A percentile compares a stretch with the other conserved stretches of the same genome.
phyloP scores from a whole-genome alignment of 305 asterid genomes.

The Solanum hybrid region DNA sequence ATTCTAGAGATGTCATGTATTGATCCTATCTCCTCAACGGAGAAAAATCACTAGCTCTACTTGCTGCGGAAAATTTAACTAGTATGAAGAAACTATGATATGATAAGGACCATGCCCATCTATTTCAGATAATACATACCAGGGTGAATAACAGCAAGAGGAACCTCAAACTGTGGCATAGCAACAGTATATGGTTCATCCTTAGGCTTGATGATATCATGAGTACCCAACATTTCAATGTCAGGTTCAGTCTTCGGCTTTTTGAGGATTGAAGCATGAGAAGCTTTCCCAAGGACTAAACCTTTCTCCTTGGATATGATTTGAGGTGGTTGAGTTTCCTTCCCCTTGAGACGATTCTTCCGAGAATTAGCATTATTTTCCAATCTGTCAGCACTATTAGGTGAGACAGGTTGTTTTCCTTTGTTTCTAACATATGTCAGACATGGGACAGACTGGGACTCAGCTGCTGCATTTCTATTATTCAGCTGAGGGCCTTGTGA shows the following conservation, averaged over 20 bases:
- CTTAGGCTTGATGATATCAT: constrained; percentile 28
- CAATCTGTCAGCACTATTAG: constrained; percentile 17
- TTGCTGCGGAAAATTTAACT: not conserved
- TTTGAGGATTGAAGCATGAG: constrained; percentile 20
- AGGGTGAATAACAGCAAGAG: constrained; percentile 21
- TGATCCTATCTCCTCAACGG: not conserved
- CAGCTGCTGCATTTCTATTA: constrained; percentile 7
- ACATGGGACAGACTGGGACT: constrained; percentile 13
- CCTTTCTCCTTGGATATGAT: constrained; percentile 26
- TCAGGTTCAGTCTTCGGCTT: constrained; percentile 24
- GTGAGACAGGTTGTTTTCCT: constrained; percentile 34
- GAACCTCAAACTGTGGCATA: constrained; percentile 20
- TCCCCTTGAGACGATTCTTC: constrained; percentile 29
- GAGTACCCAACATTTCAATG: constrained; percentile 9
- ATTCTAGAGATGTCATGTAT: not conserved
- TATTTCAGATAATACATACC: constrained; percentile 20
- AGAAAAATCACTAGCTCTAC: not conserved
- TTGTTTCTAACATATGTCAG: constrained; percentile 23
- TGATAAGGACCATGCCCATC: not conserved
- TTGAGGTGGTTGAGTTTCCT: constrained; percentile 21
- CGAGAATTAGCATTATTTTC: constrained; percentile 24
- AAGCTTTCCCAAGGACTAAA: constrained; percentile 18
- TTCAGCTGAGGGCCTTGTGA: constrained; percentile 16
- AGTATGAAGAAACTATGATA: not conserved
- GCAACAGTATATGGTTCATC: constrained; percentile 26